Percentiles rank a stretch among this genome's conserved stretches.
phyloP scores from a whole-genome alignment of 192 early-diverging fungal species.

The Geranomyces variabilis region DNA sequence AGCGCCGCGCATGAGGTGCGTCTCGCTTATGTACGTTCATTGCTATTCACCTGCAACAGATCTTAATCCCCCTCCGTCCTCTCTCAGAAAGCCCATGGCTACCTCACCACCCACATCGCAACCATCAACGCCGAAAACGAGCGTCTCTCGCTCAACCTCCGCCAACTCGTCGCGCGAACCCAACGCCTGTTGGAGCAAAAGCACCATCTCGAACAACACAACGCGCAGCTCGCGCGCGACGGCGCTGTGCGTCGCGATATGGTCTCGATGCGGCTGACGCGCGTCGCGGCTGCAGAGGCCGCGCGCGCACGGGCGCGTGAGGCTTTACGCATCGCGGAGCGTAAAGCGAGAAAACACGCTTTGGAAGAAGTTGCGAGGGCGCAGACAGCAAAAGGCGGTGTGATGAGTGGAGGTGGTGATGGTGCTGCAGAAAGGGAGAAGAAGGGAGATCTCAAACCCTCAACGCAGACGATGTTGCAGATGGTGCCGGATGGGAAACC shows the following conservation, averaged over 20 bases:
- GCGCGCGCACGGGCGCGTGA: constrained; percentile 21
- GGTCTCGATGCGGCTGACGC: constrained; percentile 38
- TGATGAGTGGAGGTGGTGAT: neutral
- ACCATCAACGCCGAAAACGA: constrained; percentile 50
- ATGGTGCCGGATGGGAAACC: neutral
- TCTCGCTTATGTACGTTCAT: neutral
- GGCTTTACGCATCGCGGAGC: neutral
- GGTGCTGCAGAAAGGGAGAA: neutral
- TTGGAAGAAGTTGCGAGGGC: constrained; percentile 18
- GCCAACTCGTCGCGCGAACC: constrained; percentile 31
- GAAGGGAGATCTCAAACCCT: neutral
- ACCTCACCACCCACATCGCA: constrained; percentile 47
- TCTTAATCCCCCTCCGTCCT: neutral
- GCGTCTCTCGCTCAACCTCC: constrained; percentile 43
- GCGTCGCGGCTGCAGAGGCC: constrained; percentile 34
- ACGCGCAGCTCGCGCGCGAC: constrained; percentile 46
- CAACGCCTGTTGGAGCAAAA: constrained; percentile 45
- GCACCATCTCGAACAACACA: constrained; percentile 41
- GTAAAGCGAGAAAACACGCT: constrained; percentile 13
- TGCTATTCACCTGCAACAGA: too few species aligned
- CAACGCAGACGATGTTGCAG: constrained; percentile 3
- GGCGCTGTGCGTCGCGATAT: constrained; percentile 44
- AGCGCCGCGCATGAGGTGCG: constrained; percentile 53
- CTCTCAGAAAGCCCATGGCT: constrained; percentile 50
- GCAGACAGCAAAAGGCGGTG: neutral